These are phyloP conservation scores for Fusarium citri DNA, from an alignment of 2,329 filamentous ascomycete genomes.

Conservation along the genomic window DNA sequence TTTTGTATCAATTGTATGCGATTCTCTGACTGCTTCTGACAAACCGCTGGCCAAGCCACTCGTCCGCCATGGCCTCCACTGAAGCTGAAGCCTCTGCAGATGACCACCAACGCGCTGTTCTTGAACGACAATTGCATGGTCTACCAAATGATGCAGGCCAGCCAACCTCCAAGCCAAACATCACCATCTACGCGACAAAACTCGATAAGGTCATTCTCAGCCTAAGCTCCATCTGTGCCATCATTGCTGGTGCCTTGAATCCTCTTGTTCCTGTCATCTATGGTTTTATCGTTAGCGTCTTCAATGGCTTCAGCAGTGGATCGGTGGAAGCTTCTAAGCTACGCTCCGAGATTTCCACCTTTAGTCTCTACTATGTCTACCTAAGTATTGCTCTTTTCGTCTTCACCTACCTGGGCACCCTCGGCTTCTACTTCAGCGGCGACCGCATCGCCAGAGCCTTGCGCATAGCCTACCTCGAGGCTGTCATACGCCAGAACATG, in stretches of 20 bases:
- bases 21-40: background rate
- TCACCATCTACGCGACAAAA: background rate
- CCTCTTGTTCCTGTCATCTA: slow-evolving; percentile 6
- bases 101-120: background rate
- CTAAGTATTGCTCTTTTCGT: slow-evolving; percentile 80
- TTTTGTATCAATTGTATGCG: background rate
- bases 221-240: background rate
- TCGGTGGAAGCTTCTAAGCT: background rate
- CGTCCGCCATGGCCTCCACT: background rate
- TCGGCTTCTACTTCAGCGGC: slow-evolving; percentile 74
- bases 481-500: slow-evolving; percentile 61
- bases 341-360: slow-evolving; percentile 2
- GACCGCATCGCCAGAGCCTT: slow-evolving; percentile 53
- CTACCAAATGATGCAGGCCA: background rate
- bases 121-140: slow-evolving; percentile 1
- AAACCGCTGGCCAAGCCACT: background rate
- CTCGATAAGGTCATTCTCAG: background rate
- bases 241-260: slow-evolving; percentile 3
- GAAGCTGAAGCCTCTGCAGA: background rate
- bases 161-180: background rate
- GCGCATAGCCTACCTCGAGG: slow-evolving; percentile 58
- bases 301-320: slow-evolving; percentile 1
- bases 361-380: slow-evolving; percentile 62
- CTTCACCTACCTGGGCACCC: slow-evolving; percentile 77
- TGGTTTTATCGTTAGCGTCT: background rate